Evolutionary conservation across 2,329 filamentous ascomycete species (phyloP), one percentile per base, ranked within the genome.

Genomic region (Sphaceloma murrayae): DNA sequence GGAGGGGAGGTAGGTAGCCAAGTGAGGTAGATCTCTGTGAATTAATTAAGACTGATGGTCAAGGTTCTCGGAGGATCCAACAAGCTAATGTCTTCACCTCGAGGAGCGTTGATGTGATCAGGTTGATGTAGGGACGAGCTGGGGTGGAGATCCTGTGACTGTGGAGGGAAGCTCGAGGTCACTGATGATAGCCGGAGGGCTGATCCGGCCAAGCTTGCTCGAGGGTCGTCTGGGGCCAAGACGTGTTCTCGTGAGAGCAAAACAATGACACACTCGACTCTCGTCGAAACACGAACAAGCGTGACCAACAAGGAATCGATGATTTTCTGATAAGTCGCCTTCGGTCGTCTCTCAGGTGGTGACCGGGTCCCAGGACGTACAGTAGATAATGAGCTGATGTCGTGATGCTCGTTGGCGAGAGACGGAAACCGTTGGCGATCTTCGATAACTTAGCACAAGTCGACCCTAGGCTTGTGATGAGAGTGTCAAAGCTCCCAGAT

Each of bases 11-110:
- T 29, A 29, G 36, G 24, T 13, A 13, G n/a, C n/a, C n/a, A n/a
- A n/a, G n/a, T n/a, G n/a, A n/a, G n/a, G n/a, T n/a, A n/a, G n/a
- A n/a, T n/a, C n/a, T n/a, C n/a, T n/a, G n/a, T n/a, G n/a, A n/a
- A n/a, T n/a, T n/a, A n/a, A n/a, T 19, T n/a, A 11, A 18, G 16
- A 40, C 19, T 24, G 36, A 26, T 10, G 33, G 17, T 16, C 17
- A 22, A 36, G 19, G 33, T 18, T 19, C 17, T 36, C 18, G 33
- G 24, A 27, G 19, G 36, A 30, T 27, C 30, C 36, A 40, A 40
- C 36, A 40, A 40, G 36, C 17, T 11, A 40, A 40, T 40, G 36
- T 40, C 36, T 40, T 27, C 24, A 40, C 36, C 36, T 40, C 36
- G 36, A 40, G 36, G 11, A n/a, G n/a, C n/a, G n/a, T n/a, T 19